Base-by-base conservation (phyloP, 225 moss, liverwort and hornwort genomes). In the Marchantia polymorpha region DNA sequence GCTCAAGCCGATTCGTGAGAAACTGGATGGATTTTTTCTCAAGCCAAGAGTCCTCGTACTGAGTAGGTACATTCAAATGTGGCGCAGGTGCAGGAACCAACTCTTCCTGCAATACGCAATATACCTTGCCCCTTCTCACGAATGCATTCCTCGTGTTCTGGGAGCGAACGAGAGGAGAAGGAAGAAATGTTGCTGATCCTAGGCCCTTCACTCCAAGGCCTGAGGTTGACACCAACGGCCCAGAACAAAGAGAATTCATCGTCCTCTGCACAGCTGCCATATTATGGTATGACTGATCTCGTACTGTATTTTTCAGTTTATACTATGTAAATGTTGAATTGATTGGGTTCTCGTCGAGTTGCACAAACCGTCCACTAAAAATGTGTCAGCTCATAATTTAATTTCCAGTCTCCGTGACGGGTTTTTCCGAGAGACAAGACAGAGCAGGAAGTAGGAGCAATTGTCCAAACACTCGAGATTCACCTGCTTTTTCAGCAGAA, bases 31-130 rank as follows among this genome's bases (percentile, higher is more conserved):
- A 78, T 68, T 39, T 81, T 54, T 50, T 76, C 64, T 86, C 86
- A 12, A 86, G 17, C 76, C 78, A 83, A 8, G 86, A 83, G 74
- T 86, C 86, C 8, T 80, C 52, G 29, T 86, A 86, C 76, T 78
- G 54, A 20, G 80, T 86, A 46, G 20, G 60, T 48, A 64, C 73
- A 15, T 8, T 67, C 19, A 19, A 14, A 54, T 80, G 17, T 54
- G 78, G 67, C 27, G 16, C 20, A 6, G 30, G 69, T 26, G 65
- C 64, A 12, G 12, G 51, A 12, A 12, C 68, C 22, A 53, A 9
- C 30, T 79, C 78, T 79, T 79, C 53, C 69, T 46, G 68, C 68
- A 59, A 9, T 2, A 47, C 27, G 54, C 68, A 53, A 31, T 59
- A 30, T 15, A 75, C 46, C 22, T 64, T 50, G 17, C 64, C 77